These are phyloP conservation scores for Jamesozyma jinghongensis DNA, from an alignment of 805 yeast species.

Conservation along the genomic window DNA sequence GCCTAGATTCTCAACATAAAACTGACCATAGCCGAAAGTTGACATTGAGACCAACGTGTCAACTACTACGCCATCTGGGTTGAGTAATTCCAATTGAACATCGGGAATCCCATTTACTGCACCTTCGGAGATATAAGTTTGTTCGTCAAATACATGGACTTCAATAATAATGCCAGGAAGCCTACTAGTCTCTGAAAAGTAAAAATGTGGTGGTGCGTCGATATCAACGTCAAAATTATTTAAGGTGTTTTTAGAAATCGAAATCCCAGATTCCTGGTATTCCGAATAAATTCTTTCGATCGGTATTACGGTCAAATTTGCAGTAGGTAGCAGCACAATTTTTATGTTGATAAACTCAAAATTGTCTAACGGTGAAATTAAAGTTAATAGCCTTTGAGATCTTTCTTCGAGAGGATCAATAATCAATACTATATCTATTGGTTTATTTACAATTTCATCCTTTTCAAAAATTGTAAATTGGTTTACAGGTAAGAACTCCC, in stretches of 20 bases:
- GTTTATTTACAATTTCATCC: constrained; percentile 25
- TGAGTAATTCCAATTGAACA: constrained; percentile 41
- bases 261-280: neutral
- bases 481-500: constrained; percentile 14
- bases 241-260: constrained; percentile 13
- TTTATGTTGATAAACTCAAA: constrained; percentile 44
- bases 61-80: constrained; percentile 12
- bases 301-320: constrained; percentile 34
- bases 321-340: constrained; percentile 51
- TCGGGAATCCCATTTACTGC: constrained; percentile 35
- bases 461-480: constrained; percentile 17
- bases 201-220: constrained; percentile 14
- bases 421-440: constrained; percentile 48
- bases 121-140: constrained; percentile 16
- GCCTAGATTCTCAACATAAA: constrained; percentile 24
- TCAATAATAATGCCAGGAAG: constrained; percentile 55
- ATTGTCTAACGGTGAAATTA: constrained; percentile 36
- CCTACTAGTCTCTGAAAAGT: constrained; percentile 33
- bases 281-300: constrained; percentile 47
- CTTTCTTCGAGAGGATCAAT: constrained; percentile 66
- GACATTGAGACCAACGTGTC: constrained; percentile 67
- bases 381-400: constrained; percentile 53
- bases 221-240: constrained; percentile 16
- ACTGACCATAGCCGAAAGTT: constrained; percentile 75
- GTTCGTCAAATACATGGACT: constrained; percentile 51